Evolutionary conservation across 139 green algal genomes (phyloP).

Genomic region (Klebsormidium nitens): DNA sequence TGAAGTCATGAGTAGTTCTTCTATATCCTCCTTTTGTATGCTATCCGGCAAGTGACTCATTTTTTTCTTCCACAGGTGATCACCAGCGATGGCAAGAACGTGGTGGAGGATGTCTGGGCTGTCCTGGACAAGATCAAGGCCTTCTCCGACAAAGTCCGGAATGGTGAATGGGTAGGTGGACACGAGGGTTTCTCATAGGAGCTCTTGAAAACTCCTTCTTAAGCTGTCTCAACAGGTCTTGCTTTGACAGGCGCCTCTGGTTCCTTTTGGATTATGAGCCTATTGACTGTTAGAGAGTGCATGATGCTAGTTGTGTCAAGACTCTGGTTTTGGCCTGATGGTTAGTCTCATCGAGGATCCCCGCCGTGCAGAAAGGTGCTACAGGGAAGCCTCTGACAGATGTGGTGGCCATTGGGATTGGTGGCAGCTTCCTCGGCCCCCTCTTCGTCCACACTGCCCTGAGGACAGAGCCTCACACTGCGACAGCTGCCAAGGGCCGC

Average conservation of each 20-base stretch:
- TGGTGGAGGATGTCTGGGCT: constrained; percentile 92
- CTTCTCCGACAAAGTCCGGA: constrained; percentile 85
- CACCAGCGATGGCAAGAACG: constrained; percentile 74
- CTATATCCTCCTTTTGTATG: constrained; percentile 1
- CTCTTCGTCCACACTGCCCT: constrained; percentile 99
- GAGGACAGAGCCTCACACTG: constrained; percentile 52
- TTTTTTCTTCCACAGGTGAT: constrained; percentile 47
- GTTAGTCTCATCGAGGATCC: too few relatives aligned
- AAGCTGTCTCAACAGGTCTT: too few relatives aligned
- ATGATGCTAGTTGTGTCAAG: too few relatives aligned
- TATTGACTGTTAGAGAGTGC: too few relatives aligned
- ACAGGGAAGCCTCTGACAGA: constrained; percentile 94
- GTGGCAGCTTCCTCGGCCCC: constrained; percentile 90
- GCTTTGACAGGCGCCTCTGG: too few relatives aligned
- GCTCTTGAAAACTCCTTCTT: too few relatives aligned
- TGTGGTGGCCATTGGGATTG: constrained; percentile 96
- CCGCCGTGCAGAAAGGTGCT: constrained; percentile 60
- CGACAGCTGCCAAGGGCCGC: constrained; percentile 55
- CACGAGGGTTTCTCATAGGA: too few relatives aligned
- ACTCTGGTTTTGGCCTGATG: too few relatives aligned
- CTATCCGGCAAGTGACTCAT: not conserved
- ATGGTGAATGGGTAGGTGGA: constrained; percentile 65
- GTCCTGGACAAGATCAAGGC: constrained; percentile 98
- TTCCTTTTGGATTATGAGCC: too few relatives aligned
- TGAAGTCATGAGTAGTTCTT: not conserved